Percentiles rank a stretch among this genome's conserved stretches.
Conservation (phyloP, 2,329 filamentous ascomycete species). For the Myriosclerotinia duriaeana region DNA sequence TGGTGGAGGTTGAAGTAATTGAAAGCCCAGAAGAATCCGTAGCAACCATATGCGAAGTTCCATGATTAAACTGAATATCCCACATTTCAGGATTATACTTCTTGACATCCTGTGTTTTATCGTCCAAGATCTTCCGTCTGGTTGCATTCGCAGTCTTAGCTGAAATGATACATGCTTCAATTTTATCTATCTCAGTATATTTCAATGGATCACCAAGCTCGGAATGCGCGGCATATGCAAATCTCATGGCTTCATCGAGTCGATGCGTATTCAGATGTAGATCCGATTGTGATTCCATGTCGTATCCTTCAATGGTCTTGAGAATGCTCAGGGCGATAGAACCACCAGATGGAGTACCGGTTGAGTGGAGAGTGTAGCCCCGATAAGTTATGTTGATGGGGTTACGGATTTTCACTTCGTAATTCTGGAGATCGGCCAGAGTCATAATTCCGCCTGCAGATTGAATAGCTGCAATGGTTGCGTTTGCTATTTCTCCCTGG, state of each 20-base stretch:
- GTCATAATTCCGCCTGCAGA: constrained; percentile 66
- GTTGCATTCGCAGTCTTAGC: constrained; percentile 58
- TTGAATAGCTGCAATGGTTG: constrained; percentile 59
- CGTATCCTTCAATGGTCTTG: constrained; percentile 74
- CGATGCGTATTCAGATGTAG: constrained; percentile 71
- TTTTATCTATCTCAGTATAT: constrained; percentile 59
- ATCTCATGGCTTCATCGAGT: constrained; percentile 84
- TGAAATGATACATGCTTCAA: constrained; percentile 68
- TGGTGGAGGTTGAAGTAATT: constrained; percentile 78
- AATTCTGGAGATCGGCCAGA: constrained; percentile 60
- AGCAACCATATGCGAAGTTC: constrained; percentile 71
- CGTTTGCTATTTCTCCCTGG: constrained; percentile 58
- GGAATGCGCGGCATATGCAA: constrained; percentile 78
- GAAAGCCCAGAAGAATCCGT: constrained; percentile 73
- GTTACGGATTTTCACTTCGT: constrained; percentile 63
- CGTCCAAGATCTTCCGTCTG: constrained; percentile 68
- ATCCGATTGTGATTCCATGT: constrained; percentile 50
- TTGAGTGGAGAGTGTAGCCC: constrained; percentile 67
- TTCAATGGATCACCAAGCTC: constrained; percentile 80
- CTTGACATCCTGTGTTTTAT: constrained; percentile 66
- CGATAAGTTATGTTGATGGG: constrained; percentile 64
- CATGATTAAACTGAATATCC: constrained; percentile 67
- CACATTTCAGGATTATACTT: constrained; percentile 70
- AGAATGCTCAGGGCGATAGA: constrained; percentile 65
- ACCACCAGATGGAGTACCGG: constrained; percentile 75